Evolutionary conservation across 1,284 basidiomycete species (phyloP), one percentile per base, ranked within the genome.

Genomic region (Naganishia sp.): DNA sequence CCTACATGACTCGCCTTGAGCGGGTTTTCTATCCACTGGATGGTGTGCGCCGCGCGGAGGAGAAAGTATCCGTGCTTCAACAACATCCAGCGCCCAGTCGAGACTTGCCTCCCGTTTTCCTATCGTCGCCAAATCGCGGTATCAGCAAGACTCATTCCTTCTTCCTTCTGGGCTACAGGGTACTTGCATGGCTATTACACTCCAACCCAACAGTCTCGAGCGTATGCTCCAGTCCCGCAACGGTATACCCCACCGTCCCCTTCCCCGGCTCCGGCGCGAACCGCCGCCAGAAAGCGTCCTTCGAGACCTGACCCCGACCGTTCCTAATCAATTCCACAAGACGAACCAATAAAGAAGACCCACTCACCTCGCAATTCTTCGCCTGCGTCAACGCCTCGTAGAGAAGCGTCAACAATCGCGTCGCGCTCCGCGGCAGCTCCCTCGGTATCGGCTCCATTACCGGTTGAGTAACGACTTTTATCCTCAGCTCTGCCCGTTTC

Each of bases 71-170:
- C 54, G 43, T 68, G 39, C 18, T 55, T 46, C 25, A 68, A 43
- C 7, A 68, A 43, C 3, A 68, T 62, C 67, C 67, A 68, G 2
- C 67, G 58, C 9, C 67, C 67, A 10, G 64, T 66, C 3, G 67
- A 68, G 6, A 65, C 42, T 7, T 46, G 50, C 25, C 55, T 53
- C 11, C 64, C 61, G 49, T 63, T 42, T 9, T 52, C 46, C 67
- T 68, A 31, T 28, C 28, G 28, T 39, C 7, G 35, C 35, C 35
- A 13, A 39, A 39, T 3, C 28, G 28, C 28, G 28, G 28, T 28
- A 28, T 28, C 28, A 28, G 28, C 5, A 28, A 28, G 28, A 28
- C 28, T 28, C 28, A 5, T 28, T 2, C 2, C 5, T 28, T 28
- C 28, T 28, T 28, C 3, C 28, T 28, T 28, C 28, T 28, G 28